These are phyloP conservation scores for Kazachstania viticola DNA, from an alignment of 805 yeast species.

Conservation along the genomic window DNA sequence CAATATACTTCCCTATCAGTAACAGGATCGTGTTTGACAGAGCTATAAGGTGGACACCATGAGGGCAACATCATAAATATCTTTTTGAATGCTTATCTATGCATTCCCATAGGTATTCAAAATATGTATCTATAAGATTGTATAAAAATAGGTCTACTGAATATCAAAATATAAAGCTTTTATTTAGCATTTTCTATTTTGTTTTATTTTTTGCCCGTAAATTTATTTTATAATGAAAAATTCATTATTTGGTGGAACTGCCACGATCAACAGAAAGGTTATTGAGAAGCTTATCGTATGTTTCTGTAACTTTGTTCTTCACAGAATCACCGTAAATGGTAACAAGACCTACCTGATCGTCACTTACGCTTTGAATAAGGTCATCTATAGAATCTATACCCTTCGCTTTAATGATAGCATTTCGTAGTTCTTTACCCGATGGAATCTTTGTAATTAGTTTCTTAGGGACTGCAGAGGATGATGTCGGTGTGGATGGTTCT, in stretches of 20 bases:
- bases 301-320: constrained; percentile 30
- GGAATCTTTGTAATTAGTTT: constrained; percentile 27
- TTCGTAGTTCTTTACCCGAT: constrained; percentile 36
- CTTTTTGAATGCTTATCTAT: background rate
- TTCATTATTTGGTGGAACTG: constrained; percentile 1
- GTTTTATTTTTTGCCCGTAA: too few relatives aligned
- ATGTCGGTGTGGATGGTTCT: background rate
- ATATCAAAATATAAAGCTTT: too few relatives aligned
- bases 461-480: constrained; percentile 1
- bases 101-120: background rate
- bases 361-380: constrained; percentile 53
- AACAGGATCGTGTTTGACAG: constrained; percentile 11
- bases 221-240: background rate
- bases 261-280: constrained; percentile 42
- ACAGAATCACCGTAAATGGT: constrained; percentile 32
- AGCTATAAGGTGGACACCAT: constrained; percentile 25
- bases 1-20: constrained; percentile 58
- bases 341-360: constrained; percentile 39
- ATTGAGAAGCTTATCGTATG: constrained; percentile 58
- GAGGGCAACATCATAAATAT: constrained; percentile 11
- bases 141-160: too few relatives aligned
- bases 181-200: too few relatives aligned
- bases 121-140: background rate
- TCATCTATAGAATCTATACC: constrained; percentile 64
- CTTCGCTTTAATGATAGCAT: constrained; percentile 56